phyloP scores from a whole-genome alignment of 495 filamentous ascomycete species.

The Aspergillus indologenus region DNA sequence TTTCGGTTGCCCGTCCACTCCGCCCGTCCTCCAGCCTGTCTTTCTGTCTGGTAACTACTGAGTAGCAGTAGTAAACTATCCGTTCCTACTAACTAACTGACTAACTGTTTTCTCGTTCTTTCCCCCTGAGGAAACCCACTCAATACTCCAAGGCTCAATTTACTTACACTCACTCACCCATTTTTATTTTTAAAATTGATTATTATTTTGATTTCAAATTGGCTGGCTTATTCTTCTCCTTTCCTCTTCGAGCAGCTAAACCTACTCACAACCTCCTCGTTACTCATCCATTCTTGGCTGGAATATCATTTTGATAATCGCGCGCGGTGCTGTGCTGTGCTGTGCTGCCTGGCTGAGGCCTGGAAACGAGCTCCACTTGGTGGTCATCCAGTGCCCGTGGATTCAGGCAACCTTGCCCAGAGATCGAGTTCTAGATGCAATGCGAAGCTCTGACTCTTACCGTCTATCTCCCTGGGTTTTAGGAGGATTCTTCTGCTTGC shows the following conservation, averaged over 20 bases:
- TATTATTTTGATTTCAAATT: not conserved
- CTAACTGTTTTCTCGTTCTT: not conserved
- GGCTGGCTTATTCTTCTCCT: no score
- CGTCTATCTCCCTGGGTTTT: conserved; percentile 1
- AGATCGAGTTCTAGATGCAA: conserved; percentile 3
- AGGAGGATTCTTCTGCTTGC: not conserved
- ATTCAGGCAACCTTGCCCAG: conserved; percentile 4
- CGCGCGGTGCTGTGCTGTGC: not conserved
- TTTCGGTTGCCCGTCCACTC: conserved; percentile 2
- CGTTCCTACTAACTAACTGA: no score
- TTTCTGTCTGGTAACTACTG: not conserved
- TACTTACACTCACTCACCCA: not conserved
- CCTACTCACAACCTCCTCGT: not conserved
- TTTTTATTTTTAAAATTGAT: not conserved
- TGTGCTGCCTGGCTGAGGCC: conserved; percentile 5
- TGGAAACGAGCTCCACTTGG: not conserved
- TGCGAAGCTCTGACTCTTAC: conserved; percentile 2
- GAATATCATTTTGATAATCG: not conserved
- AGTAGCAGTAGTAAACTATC: no score
- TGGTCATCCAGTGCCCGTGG: not conserved
- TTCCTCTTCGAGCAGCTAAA: not conserved
- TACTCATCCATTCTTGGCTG: not conserved
- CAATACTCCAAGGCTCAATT: not conserved
- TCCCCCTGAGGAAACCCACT: not conserved
- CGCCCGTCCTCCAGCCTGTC: not conserved